Evolutionary conservation across 2,329 filamentous ascomycete species (phyloP).

Genomic region (Pyricularia sp.): DNA sequence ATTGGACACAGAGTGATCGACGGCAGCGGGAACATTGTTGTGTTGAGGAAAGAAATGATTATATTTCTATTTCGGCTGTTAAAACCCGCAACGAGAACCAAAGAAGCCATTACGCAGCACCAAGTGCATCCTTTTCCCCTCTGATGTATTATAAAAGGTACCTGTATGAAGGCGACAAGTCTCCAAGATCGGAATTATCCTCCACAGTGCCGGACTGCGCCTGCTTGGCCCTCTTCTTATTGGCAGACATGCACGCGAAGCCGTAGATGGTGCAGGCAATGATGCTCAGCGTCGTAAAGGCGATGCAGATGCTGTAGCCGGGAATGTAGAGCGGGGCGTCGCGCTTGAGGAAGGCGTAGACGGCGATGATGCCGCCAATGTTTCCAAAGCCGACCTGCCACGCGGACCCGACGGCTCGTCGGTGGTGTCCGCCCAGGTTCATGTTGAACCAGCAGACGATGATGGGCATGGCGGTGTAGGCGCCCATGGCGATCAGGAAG

Average conservation of each 20-base stretch:
- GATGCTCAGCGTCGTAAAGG: slow-evolving; percentile 61
- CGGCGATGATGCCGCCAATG: slow-evolving; percentile 69
- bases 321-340: slow-evolving; percentile 62
- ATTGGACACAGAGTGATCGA: not conserved
- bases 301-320: slow-evolving; percentile 71
- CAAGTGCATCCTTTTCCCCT: not conserved
- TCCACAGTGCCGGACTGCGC: slow-evolving; percentile 8
- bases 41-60: not conserved
- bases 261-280: slow-evolving; percentile 49
- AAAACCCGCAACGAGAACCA: not conserved
- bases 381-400: slow-evolving; percentile 77
- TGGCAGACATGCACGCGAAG: not conserved
- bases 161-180: slow-evolving; percentile 5
- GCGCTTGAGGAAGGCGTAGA: slow-evolving; percentile 55
- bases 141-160: slow-evolving; percentile 1
- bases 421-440: slow-evolving; percentile 66
- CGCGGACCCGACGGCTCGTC: slow-evolving; percentile 60
- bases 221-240: not conserved
- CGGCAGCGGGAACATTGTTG: not conserved
- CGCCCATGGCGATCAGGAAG: slow-evolving; percentile 72
- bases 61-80: not conserved
- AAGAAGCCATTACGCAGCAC: not conserved
- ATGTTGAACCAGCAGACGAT: slow-evolving; percentile 78
- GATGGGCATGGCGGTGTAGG: slow-evolving; percentile 84
- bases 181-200: slow-evolving; percentile 30